Base-by-base conservation (phyloP, 805 yeast genomes). In the Wickerhamiella domercqiae region DNA sequence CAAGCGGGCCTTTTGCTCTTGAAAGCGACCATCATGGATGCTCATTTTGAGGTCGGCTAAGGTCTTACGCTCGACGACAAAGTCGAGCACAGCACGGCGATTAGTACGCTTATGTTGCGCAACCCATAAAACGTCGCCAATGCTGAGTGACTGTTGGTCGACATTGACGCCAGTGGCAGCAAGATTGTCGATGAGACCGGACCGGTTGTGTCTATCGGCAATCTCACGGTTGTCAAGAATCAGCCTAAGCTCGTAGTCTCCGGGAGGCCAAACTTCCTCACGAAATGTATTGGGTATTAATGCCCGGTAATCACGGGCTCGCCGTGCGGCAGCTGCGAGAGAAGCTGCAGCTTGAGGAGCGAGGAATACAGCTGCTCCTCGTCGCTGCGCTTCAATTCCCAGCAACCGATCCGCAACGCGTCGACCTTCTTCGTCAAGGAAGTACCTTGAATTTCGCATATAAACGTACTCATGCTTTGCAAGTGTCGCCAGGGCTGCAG, bases 101-200 rank as follows among this genome's bases (percentile, higher is more conserved):
- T 68, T 66, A 0, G 80, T 68, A 0, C 42, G 47, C 37, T 61
- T 68, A 49, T 83, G 69, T 39, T 68, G 67, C 0, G 95, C 98
- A 2, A 84, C 65, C 98, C 97, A 90, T 7, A 78, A 44, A 1
- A 78, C 77, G 60, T 90, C 99, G 4, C 98, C 97, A 2, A 86
- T 71, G 0, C 90, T 60, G 21, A 90, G 61, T 1, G 80, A 62
- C 34, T 70, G 55, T 1, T 67, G 69, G 16, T 70, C 75, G 36
- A 70, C 62, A 3, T 59, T 54, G 1, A 78, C 61, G 0, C 74
- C 75, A 7, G 62, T 51, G 15, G 62, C 55, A 0, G 50, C 52
- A 14, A 87, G 60, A 29, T 75, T 69, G 2, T 62, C 64, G 1
- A 64, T 57, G 50, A 90, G 84, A 53, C 70, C 83, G 39, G 72